phyloP scores from a whole-genome alignment of 2,329 filamentous ascomycete genomes.

The Daldinia sp. region DNA sequence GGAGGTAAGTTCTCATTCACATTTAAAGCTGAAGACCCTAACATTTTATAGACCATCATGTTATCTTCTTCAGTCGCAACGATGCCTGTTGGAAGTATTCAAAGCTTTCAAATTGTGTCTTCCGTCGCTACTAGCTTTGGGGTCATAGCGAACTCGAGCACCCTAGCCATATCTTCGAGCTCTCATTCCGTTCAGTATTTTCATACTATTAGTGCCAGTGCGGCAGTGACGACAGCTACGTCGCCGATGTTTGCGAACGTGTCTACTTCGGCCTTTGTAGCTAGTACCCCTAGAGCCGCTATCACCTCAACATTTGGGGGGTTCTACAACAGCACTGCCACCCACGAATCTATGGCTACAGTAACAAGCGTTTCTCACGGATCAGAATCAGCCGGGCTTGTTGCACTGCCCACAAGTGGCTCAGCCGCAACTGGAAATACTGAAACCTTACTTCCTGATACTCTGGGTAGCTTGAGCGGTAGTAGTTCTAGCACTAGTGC shows the following conservation, averaged over 20 bases:
- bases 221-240: constrained; percentile 4
- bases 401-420: constrained; percentile 27
- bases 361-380: neutral
- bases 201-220: constrained; percentile 32
- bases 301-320: constrained; percentile 15
- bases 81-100: constrained; percentile 12
- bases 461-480: constrained; percentile 13
- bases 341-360: neutral
- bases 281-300: neutral
- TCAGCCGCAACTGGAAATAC: constrained; percentile 4
- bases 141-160: constrained; percentile 24
- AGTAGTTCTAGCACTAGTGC: neutral
- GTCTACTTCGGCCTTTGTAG: constrained; percentile 15
- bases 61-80: constrained; percentile 1
- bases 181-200: constrained; percentile 32
- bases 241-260: constrained; percentile 14
- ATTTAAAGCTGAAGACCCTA: neutral
- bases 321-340: constrained; percentile 23
- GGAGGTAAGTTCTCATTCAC: constrained; percentile 8
- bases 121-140: constrained; percentile 20
- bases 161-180: constrained; percentile 6
- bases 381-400: neutral
- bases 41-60: constrained; percentile 1
- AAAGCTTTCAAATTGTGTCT: constrained; percentile 26
- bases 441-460: constrained; percentile 15